phyloP scores from a whole-genome alignment of 148 eudicot species.

The Spergularia bocconei region DNA sequence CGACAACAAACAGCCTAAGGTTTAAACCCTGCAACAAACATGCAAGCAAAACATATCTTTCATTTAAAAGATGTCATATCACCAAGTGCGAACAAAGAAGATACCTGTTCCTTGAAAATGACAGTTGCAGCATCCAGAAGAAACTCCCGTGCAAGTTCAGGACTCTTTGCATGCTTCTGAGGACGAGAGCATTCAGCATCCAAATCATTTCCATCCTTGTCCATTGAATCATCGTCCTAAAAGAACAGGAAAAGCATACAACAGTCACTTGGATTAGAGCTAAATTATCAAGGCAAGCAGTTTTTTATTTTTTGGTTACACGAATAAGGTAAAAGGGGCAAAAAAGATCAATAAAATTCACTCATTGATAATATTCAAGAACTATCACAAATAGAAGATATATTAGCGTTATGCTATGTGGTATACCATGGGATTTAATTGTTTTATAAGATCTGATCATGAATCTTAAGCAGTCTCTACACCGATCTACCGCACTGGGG shows the following conservation, averaged over 20 bases:
- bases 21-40: background rate
- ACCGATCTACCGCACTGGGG: too few species aligned
- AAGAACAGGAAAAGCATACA: slow-evolving; percentile 8
- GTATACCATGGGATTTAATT: too few species aligned
- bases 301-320: too few species aligned
- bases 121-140: slow-evolving; percentile 98
- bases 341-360: too few species aligned
- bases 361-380: too few species aligned
- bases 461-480: background rate
- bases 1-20: background rate
- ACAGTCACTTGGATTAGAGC: slow-evolving; percentile 5
- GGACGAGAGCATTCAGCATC: slow-evolving; percentile 99
- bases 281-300: background rate
- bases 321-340: too few species aligned
- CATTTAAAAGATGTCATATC: background rate
- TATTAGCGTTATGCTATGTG: too few species aligned
- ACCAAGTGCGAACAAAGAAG: slow-evolving; percentile 20
- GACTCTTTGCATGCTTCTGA: slow-evolving; percentile 98
- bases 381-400: too few species aligned
- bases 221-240: slow-evolving; percentile 96
- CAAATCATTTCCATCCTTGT: slow-evolving; percentile 89
- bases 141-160: slow-evolving; percentile 97
- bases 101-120: slow-evolving; percentile 97
- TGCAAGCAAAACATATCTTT: background rate
- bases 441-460: background rate